phyloP scores from a whole-genome alignment of 768 basidiomycete species.

The Suillus ampliporus region DNA sequence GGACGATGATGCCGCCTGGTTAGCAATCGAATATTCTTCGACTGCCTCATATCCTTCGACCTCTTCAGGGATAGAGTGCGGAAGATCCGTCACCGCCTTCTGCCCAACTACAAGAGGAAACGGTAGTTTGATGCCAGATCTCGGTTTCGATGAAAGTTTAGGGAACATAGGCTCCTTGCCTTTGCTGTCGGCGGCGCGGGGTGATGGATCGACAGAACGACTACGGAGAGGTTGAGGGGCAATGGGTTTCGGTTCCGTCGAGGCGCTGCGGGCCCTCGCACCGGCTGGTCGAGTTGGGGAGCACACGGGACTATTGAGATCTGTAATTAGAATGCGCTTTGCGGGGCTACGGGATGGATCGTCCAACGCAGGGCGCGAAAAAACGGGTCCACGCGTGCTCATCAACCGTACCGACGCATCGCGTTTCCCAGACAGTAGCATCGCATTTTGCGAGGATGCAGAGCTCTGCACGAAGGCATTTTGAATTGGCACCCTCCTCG shows the following conservation, averaged over 20 bases:
- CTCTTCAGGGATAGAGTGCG: constrained; percentile 42
- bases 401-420: constrained; percentile 27
- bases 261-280: constrained; percentile 37
- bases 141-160: constrained; percentile 13
- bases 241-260: constrained; percentile 40
- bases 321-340: constrained; percentile 38
- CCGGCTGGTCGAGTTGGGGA: constrained; percentile 23
- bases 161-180: constrained; percentile 29
- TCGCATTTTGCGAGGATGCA: constrained; percentile 53
- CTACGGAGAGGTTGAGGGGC: constrained; percentile 24
- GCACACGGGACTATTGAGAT: constrained; percentile 37
- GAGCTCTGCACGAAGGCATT: constrained; percentile 56
- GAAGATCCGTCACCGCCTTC: constrained; percentile 24
- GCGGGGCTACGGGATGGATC: constrained; percentile 44
- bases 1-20: constrained; percentile 24
- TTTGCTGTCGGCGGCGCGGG: constrained; percentile 19
- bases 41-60: constrained; percentile 15
- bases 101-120: constrained; percentile 34
- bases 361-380: constrained; percentile 45
- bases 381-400: constrained; percentile 38
- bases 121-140: constrained; percentile 27
- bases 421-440: constrained; percentile 36
- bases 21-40: constrained; percentile 19
- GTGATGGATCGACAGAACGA: constrained; percentile 36
- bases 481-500: constrained; percentile 64